Evolutionary conservation across 2,329 filamentous ascomycete genomes (phyloP).

Genomic region (Fusarium chuoi): DNA sequence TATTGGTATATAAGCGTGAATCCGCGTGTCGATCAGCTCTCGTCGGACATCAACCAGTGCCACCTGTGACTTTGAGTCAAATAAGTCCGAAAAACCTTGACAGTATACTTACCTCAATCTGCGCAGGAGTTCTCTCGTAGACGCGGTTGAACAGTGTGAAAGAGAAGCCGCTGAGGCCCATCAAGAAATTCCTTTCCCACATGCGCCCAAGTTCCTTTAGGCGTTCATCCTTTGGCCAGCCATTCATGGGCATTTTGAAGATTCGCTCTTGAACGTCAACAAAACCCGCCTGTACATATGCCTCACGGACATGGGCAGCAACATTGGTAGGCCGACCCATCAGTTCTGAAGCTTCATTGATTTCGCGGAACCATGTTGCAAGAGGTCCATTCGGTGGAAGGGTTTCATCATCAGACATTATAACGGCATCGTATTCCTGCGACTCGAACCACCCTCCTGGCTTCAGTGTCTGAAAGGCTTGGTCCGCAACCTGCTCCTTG

Average conservation of each 20-base stretch:
- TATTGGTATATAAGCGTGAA: conserved; percentile 62
- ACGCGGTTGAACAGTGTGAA: conserved; percentile 55
- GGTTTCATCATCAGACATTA: conserved; percentile 58
- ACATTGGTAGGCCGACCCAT: conserved; percentile 53
- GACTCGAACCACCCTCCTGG: conserved; percentile 67
- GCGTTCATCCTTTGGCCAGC: conserved; percentile 61
- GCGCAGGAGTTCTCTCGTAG: conserved; percentile 53
- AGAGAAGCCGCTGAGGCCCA: conserved; percentile 58
- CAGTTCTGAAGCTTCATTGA: conserved; percentile 51
- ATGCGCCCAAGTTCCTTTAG: conserved; percentile 57
- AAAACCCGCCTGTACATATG: conserved; percentile 62
- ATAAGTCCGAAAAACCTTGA: not conserved
- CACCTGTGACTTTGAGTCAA: conserved; percentile 50
- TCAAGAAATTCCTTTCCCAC: conserved; percentile 57
- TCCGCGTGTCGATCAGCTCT: conserved; percentile 56
- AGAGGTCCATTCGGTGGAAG: conserved; percentile 53
- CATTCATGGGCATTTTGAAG: conserved; percentile 65
- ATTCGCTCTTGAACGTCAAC: conserved; percentile 63
- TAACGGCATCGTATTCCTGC: conserved; percentile 56
- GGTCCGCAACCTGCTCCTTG: conserved; percentile 60
- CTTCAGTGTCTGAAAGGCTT: conserved; percentile 59
- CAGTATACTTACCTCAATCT: conserved; percentile 58
- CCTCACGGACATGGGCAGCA: conserved; percentile 48
- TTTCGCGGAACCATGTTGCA: conserved; percentile 53
- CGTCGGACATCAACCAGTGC: conserved; percentile 60